Evolutionary conservation across 202 grass and related monocot species (phyloP).

Genomic region (Schoenoplectus tabernaemontani): DNA sequence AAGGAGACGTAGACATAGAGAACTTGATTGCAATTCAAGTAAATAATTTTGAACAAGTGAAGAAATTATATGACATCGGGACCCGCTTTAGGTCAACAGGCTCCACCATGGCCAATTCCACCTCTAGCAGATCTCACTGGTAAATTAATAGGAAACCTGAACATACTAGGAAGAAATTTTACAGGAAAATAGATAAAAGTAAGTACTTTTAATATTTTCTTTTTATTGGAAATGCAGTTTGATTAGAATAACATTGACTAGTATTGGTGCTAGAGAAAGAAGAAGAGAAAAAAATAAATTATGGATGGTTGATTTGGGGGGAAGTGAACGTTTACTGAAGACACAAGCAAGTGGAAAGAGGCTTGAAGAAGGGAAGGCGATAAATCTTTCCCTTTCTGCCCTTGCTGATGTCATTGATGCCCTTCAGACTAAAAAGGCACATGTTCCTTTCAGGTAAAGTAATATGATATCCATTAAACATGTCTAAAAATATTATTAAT

Average conservation of each 20-base stretch:
- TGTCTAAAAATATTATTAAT: background rate
- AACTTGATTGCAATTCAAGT: constrained; percentile 72
- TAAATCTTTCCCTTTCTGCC: constrained; percentile 97
- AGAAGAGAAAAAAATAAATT: constrained; percentile 70
- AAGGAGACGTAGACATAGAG: constrained; percentile 74
- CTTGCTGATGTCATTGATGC: constrained; percentile 92
- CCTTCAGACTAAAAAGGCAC: constrained; percentile 67
- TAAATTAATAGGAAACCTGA: constrained; percentile 30
- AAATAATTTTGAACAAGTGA: constrained; percentile 72
- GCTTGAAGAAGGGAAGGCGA: constrained; percentile 91
- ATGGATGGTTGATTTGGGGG: constrained; percentile 98
- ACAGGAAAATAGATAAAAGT: constrained; percentile 9
- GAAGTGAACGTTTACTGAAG: constrained; percentile 89
- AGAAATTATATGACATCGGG: constrained; percentile 75
- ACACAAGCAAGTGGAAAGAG: constrained; percentile 92
- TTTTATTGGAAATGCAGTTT: constrained; percentile 58
- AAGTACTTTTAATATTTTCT: constrained; percentile 9
- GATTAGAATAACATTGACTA: constrained; percentile 74
- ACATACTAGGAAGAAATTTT: constrained; percentile 13
- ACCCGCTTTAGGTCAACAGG: constrained; percentile 70
- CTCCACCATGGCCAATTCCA: constrained; percentile 81
- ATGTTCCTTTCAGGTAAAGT: constrained; percentile 76
- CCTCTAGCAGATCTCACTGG: constrained; percentile 97
- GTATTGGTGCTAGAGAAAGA: constrained; percentile 46
- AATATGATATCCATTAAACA: background rate